Evolutionary conservation across 768 basidiomycete genomes (phyloP).

Genomic region (Rhodotorula graminis): DNA sequence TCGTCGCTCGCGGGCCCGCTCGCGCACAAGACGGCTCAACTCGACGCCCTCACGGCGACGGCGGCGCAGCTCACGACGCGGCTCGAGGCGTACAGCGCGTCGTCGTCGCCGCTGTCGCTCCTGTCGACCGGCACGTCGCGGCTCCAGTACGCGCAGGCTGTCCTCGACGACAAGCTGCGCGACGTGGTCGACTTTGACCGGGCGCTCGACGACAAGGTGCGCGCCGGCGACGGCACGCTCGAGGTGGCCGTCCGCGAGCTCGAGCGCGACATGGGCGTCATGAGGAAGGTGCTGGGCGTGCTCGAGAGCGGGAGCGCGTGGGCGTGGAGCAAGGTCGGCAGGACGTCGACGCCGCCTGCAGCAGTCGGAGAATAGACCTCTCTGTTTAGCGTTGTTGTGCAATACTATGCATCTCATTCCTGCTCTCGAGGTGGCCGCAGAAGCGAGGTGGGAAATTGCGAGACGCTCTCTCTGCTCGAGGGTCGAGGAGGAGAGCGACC

Average conservation of each 20-base stretch:
- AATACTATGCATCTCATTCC: too few relatives aligned
- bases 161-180: slow-evolving; percentile 15
- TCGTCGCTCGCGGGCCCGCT: neutral
- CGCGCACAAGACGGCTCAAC: neutral
- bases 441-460: too few relatives aligned
- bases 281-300: neutral
- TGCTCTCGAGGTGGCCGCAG: too few relatives aligned
- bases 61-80: neutral
- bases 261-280: neutral
- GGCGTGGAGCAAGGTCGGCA: neutral
- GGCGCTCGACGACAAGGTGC: neutral
- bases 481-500: neutral
- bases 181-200: neutral
- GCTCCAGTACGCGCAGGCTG: slow-evolving; percentile 3
- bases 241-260: neutral
- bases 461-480: too few relatives aligned
- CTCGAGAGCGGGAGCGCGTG: neutral
- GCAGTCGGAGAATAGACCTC: too few relatives aligned
- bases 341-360: too few relatives aligned
- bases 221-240: neutral
- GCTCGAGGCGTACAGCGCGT: neutral
- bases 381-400: too few relatives aligned
- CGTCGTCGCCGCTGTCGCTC: neutral
- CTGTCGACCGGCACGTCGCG: slow-evolving; percentile 7
- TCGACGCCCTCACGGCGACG: neutral